These are phyloP conservation scores for Suillus tomentosus DNA, from an alignment of 768 basidiomycete species.

Conservation along the genomic window DNA sequence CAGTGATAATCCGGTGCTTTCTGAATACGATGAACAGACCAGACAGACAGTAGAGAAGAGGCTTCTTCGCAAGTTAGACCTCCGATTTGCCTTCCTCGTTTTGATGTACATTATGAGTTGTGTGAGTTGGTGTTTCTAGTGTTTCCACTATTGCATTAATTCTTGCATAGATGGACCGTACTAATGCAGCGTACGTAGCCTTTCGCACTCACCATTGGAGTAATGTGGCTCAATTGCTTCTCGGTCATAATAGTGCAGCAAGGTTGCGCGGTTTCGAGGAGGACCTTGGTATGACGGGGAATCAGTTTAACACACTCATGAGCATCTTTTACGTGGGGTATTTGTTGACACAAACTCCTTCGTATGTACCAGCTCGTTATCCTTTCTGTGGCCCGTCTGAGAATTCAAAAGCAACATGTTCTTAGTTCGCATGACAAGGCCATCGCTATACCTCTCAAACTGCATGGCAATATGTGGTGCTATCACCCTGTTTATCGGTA, in stretches of 20 bases:
- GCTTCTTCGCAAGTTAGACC: conserved; percentile 46
- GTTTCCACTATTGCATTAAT: conserved; percentile 5
- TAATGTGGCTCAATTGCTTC: not conserved
- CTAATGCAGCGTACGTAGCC: conserved; percentile 56
- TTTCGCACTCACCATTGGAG: not conserved
- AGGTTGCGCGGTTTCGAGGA: conserved; percentile 68
- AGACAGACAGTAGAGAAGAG: conserved; percentile 45
- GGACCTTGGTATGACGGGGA: conserved; percentile 61
- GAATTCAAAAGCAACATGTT: conserved; percentile 58
- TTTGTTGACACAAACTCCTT: conserved; percentile 73
- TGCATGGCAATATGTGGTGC: conserved; percentile 73
- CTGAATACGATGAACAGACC: conserved; percentile 20
- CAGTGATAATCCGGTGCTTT: not conserved
- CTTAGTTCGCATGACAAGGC: conserved; percentile 61
- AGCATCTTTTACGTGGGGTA: conserved; percentile 72
- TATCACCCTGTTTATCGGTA: conserved; percentile 56
- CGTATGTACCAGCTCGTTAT: conserved; percentile 42
- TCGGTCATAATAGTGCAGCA: conserved; percentile 51
- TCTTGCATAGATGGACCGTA: conserved; percentile 59
- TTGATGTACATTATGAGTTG: conserved; percentile 50
- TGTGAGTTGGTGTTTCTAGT: conserved; percentile 28
- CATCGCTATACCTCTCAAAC: conserved; percentile 62
- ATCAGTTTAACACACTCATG: conserved; percentile 66
- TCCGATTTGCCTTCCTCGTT: conserved; percentile 45
- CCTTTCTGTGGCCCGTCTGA: not conserved